phyloP scores from a whole-genome alignment of 768 basidiomycete genomes.

The Leccinum uliginosum region DNA sequence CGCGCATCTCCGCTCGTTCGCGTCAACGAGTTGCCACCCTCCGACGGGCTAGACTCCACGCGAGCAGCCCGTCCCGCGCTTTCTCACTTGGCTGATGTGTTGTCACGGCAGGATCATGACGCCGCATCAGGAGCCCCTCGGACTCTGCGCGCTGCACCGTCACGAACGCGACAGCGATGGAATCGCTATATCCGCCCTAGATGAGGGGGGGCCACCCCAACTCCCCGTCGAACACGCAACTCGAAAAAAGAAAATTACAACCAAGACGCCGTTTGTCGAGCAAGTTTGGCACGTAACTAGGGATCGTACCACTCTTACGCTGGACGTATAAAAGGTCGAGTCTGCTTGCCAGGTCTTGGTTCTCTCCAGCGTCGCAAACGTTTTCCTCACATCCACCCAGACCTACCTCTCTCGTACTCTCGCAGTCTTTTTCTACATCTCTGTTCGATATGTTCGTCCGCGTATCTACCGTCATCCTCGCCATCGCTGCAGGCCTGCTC shows the following conservation, averaged over 20 bases:
- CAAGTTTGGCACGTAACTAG: background rate
- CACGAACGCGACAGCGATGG: background rate
- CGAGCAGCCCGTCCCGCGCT: background rate
- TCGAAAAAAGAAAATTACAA: conserved; percentile 9
- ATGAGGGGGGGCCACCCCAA: background rate
- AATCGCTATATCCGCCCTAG: conserved; percentile 12
- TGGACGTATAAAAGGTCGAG: conserved; percentile 14
- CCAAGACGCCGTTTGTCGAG: conserved; percentile 15
- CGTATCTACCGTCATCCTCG: conserved; percentile 9
- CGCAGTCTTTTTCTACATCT: background rate
- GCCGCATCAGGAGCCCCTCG: background rate
- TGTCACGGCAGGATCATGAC: background rate
- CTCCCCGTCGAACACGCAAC: conserved; percentile 2
- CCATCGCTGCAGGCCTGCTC: conserved; percentile 7
- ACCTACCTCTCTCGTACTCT: background rate
- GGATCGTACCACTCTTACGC: conserved; percentile 6
- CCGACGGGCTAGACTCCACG: background rate
- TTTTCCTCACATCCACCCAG: background rate
- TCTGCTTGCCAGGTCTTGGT: background rate
- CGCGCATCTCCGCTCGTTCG: conserved; percentile 3
- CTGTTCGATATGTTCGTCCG: conserved; percentile 12
- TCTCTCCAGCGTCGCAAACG: background rate
- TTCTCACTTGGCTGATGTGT: conserved; percentile 7
- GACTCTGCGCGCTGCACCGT: background rate
- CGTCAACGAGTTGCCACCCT: conserved; percentile 3